Conservation (phyloP, 306 rosid genomes). For the Lathyrus sativus region DNA sequence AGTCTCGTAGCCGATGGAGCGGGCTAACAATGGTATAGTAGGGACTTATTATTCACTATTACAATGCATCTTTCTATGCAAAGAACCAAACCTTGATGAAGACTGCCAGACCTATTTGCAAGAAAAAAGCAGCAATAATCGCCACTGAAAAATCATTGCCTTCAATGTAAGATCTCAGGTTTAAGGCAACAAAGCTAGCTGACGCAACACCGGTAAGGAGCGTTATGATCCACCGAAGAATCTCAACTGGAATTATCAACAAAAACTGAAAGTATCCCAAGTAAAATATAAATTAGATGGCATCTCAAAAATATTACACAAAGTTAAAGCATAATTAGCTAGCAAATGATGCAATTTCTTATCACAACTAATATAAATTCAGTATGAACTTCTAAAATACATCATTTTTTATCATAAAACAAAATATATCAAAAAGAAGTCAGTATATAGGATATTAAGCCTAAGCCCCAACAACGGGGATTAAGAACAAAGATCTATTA, state of each 20-base stretch:
- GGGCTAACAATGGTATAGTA: slow-evolving; percentile 27
- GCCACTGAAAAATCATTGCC: slow-evolving; percentile 63
- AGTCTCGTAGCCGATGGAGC: slow-evolving; percentile 8
- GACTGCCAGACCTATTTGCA: slow-evolving; percentile 88
- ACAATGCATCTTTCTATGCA: slow-evolving; percentile 50
- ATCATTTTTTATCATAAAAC: background rate
- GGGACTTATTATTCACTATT: slow-evolving; percentile 31
- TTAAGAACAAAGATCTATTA: background rate
- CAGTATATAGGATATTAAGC: background rate
- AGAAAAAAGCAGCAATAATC: slow-evolving; percentile 67
- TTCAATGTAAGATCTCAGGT: slow-evolving; percentile 62
- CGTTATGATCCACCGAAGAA: slow-evolving; percentile 80
- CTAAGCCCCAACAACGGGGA: background rate
- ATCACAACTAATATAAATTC: slow-evolving; percentile 1
- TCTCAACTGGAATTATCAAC: slow-evolving; percentile 81
- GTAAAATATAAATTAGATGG: slow-evolving; percentile 39
- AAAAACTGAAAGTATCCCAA: slow-evolving; percentile 67
- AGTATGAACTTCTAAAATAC: slow-evolving; percentile 1
- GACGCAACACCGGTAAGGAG: slow-evolving; percentile 71
- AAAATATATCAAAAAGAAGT: slow-evolving; percentile 33
- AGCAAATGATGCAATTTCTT: slow-evolving; percentile 20
- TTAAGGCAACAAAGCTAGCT: slow-evolving; percentile 80
- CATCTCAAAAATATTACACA: background rate
- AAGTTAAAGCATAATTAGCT: slow-evolving; percentile 12
- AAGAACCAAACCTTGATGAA: slow-evolving; percentile 98